These are phyloP conservation scores for Tirmania nivea DNA, from an alignment of 495 filamentous ascomycete genomes.

Conservation along the genomic window DNA sequence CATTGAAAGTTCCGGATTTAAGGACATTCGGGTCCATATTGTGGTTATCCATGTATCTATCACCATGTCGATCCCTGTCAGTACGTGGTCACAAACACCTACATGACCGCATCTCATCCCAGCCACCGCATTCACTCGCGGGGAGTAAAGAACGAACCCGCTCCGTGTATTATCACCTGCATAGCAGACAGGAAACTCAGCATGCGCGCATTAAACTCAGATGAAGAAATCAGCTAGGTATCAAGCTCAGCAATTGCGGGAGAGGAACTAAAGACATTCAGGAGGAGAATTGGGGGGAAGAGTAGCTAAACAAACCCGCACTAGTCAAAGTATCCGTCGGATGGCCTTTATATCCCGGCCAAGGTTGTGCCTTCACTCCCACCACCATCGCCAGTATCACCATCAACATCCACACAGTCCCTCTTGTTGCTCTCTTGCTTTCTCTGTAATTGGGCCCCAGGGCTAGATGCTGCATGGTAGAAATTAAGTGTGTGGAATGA, in stretches of 20 bases:
- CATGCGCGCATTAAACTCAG: no score
- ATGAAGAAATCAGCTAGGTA: no score
- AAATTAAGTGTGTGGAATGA: background rate
- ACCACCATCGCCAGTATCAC: background rate
- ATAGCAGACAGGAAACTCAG: no score
- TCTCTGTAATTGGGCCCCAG: no score
- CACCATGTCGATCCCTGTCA: no score
- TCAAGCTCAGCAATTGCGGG: no score
- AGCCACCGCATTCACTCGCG: no score
- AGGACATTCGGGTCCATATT: conserved; percentile 17
- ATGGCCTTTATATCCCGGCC: background rate
- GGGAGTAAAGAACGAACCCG: background rate
- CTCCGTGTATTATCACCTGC: conserved; percentile 11
- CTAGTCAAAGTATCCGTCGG: conserved; percentile 18
- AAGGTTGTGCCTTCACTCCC: no score
- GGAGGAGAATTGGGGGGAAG: background rate
- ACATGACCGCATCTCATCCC: no score
- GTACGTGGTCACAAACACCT: no score
- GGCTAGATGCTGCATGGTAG: background rate
- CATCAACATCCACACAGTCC: background rate
- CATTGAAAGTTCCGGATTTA: conserved; percentile 13
- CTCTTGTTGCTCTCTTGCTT: no score
- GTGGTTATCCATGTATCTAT: conserved; percentile 9
- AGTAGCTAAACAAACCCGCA: conserved; percentile 3
- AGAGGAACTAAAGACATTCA: background rate